Base-by-base conservation (phyloP, 441 rosid genomes). In the Theobroma grandiflorum region DNA sequence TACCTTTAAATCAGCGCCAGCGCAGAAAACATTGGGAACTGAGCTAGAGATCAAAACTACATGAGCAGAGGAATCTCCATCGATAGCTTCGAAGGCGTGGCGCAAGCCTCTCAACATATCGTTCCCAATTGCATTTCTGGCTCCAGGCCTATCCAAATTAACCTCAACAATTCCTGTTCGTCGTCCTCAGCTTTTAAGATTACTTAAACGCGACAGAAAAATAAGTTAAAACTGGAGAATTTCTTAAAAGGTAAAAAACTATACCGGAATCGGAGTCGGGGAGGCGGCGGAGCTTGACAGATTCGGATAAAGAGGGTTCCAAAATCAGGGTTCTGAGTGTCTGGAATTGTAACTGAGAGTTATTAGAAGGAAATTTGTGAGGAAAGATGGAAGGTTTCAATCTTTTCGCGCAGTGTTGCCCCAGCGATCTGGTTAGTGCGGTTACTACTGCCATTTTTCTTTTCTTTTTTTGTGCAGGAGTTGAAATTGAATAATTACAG, bases 1-100 rank as follows among this genome's bases (percentile, higher is more conserved):
- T 86, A 96, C 99, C 98, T 94, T 96, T 70, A 95, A 89, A 89
- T 96, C 98, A 80, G 98, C 99, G 43, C 99, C 98, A 33, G 98
- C 97, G 62, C 98, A 96, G 85, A 94, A 96, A 68, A 86, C 90
- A 50, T 88, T 89, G 4, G 98, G 95, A 83, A 93, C 94, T 33
- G 89, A 84, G 77, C 99, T 96, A 77, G 78, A 80, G 37, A 94
- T 85, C 92, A 93, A 67, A 68, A 90, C 94, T 80, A 94, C 97
- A 35, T 85, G 89, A 64, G 90, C 97, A 0, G 94, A 87, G 69
- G 83, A 82, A 83, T 96, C 98, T 47, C 77, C 72, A 9, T 74
- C 79, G 61, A 96, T 87, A 42, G 81, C 80, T 80, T 93, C 96
- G 74, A 96, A 88, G 22, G 83, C 33, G 78, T 83, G 82, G 80